Evolutionary conservation across 768 basidiomycete genomes (phyloP).

Genomic region (Gymnopilus dilepis): DNA sequence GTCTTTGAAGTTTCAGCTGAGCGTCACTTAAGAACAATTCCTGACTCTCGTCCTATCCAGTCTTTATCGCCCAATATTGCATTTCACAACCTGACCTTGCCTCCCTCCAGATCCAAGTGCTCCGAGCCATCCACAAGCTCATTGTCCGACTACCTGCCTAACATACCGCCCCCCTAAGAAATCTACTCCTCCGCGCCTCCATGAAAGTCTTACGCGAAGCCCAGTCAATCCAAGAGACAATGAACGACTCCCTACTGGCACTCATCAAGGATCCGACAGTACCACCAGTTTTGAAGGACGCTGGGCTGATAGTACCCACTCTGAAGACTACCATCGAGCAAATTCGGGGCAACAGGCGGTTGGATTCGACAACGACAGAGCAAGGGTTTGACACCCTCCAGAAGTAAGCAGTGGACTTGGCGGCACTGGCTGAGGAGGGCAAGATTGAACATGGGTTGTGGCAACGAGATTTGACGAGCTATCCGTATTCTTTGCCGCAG

Average conservation of each 20-base stretch:
- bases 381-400: constrained; percentile 91
- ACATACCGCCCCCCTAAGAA: too few relatives aligned
- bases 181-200: too few relatives aligned
- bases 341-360: constrained; percentile 80
- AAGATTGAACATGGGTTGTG: constrained; percentile 96
- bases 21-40: too few relatives aligned
- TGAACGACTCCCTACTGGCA: constrained; percentile 86
- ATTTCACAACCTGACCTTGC: too few relatives aligned
- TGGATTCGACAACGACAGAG: constrained; percentile 87
- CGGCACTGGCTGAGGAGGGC: constrained; percentile 86
- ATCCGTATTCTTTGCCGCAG: constrained; percentile 85
- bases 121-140: too few relatives aligned
- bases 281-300: constrained; percentile 73
- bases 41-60: too few relatives aligned
- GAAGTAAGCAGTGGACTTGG: constrained; percentile 89
- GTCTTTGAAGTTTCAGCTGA: too few relatives aligned
- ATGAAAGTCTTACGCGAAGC: constrained; percentile 76
- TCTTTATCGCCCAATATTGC: too few relatives aligned
- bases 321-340: constrained; percentile 81
- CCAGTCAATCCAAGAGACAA: constrained; percentile 75
- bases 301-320: constrained; percentile 66
- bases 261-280: constrained; percentile 79
- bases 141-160: too few relatives aligned
- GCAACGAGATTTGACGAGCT: constrained; percentile 87
- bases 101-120: too few relatives aligned